These are phyloP conservation scores for Crucihimalaya himalaica DNA, from an alignment of 345 rosid species.

Conservation along the genomic window DNA sequence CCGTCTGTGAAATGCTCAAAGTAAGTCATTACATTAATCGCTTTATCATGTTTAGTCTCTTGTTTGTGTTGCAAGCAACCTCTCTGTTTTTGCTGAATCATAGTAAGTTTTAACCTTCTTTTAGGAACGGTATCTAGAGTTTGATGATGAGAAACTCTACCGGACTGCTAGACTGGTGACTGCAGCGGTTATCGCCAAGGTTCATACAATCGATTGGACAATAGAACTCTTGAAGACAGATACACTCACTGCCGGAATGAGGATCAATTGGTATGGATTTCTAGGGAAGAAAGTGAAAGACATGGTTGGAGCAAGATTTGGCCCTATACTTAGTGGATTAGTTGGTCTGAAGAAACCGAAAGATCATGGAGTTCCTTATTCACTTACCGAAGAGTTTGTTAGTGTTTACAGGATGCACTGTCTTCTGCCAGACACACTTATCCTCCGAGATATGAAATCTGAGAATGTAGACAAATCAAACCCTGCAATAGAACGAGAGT, in stretches of 20 bases:
- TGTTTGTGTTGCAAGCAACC: constrained; percentile 25
- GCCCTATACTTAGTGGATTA: constrained; percentile 65
- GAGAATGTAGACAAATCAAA: constrained; percentile 39
- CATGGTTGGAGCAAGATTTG: constrained; percentile 52
- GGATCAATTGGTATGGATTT: constrained; percentile 73
- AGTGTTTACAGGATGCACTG: constrained; percentile 77
- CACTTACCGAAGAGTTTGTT: constrained; percentile 70
- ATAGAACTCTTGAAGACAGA: constrained; percentile 71
- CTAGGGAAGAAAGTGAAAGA: constrained; percentile 76
- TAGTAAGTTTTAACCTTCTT: neutral
- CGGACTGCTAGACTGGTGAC: constrained; percentile 69
- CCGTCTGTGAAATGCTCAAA: constrained; percentile 64
- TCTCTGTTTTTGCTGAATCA: constrained; percentile 2
- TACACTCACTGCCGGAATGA: constrained; percentile 70
- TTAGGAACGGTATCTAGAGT: constrained; percentile 53
- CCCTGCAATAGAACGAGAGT: constrained; percentile 57
- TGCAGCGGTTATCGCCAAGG: constrained; percentile 77
- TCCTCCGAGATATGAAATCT: constrained; percentile 54
- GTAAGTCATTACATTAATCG: constrained; percentile 35
- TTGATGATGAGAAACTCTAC: constrained; percentile 69
- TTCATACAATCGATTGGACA: constrained; percentile 90
- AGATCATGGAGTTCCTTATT: constrained; percentile 82
- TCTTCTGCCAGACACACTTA: constrained; percentile 61
- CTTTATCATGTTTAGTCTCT: neutral
- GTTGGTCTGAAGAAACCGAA: constrained; percentile 69